Base-by-base conservation (phyloP, 225 moss, liverwort and hornwort genomes). In the Straminergon stramineum region DNA sequence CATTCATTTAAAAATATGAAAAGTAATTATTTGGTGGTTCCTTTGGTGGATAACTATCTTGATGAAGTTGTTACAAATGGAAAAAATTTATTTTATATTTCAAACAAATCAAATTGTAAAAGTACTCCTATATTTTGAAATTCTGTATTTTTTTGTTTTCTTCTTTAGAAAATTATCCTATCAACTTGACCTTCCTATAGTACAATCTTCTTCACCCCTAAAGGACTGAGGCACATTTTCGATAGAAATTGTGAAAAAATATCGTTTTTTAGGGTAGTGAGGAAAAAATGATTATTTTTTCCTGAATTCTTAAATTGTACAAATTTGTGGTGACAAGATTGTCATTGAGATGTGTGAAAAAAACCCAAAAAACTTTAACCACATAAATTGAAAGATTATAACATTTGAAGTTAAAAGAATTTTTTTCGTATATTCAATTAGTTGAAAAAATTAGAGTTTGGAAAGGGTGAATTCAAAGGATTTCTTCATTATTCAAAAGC, bases 391-490 rank as follows among this genome's bases (percentile, higher is more conserved):
- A 68, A n/a, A 69, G 4, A 69, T 34, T 23, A 39, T 69, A 23
- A n/a, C 0, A 0, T 69, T 39, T 69, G 69, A 23, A 69, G n/a
- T 22, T 69, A 22, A 1, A 22, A 69, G 7, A 7, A 0, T 1
- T 13, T 22, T 13, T 34, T n/a, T 65, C 0, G 9, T 0, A 2
- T 9, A 19, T 56, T 24, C 0, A 34, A 1, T 35, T 34, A 32
- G 21, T 9, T 77, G 24, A 20, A 23, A 35, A 13, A 55, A 37
- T 24, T 37, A 55, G 4, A 55, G 2, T 24, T 0, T 9, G 1
- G 8, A 0, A 56, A 0, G 0, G 1, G 2, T 23, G 9, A 22
- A 37, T 55, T 22, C 37, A 0, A 35, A 14, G 23, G 23, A 9
- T 78, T 15, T 21, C 22, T 0, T 35, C 53, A 53, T 21, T 34